Conservation (phyloP, 2,329 filamentous ascomycete genomes). For the Nemania sp. region DNA sequence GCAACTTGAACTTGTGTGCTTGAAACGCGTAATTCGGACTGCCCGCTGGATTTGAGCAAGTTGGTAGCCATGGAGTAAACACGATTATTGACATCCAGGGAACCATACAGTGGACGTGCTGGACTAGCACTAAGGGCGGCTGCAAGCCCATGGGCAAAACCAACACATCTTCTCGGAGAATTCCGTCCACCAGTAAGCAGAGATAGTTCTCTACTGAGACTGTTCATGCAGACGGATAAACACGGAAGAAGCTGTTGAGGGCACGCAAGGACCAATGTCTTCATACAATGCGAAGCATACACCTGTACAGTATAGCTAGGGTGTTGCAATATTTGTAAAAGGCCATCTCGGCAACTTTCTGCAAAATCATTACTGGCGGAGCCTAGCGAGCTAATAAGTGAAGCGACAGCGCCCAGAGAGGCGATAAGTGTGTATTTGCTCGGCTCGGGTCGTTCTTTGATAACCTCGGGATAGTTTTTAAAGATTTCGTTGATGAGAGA, state of each 20-base stretch:
- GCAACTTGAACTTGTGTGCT: conserved; percentile 97
- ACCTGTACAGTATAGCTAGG: conserved; percentile 97
- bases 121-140: conserved; percentile 91
- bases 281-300: conserved; percentile 86
- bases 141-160: conserved; percentile 91
- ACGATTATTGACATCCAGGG: conserved; percentile 92
- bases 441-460: conserved; percentile 89
- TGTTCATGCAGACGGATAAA: conserved; percentile 97
- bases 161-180: conserved; percentile 85
- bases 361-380: conserved; percentile 84
- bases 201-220: conserved; percentile 85
- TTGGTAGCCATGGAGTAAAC: conserved; percentile 92
- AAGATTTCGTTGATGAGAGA: conserved; percentile 87
- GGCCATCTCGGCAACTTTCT: conserved; percentile 84
- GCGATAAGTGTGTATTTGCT: conserved; percentile 86
- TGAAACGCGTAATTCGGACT: conserved; percentile 89
- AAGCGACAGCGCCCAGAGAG: conserved; percentile 81
- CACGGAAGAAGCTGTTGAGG: conserved; percentile 92
- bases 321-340: conserved; percentile 92
- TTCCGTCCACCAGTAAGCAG: conserved; percentile 80
- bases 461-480: conserved; percentile 91
- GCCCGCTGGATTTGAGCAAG: conserved; percentile 90
- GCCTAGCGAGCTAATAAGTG: conserved; percentile 82
- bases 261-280: conserved; percentile 87
- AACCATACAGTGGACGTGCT: conserved; percentile 89